Conservation (phyloP, 108 stramenopile species). For the Pseudonitzschia pungens region DNA sequence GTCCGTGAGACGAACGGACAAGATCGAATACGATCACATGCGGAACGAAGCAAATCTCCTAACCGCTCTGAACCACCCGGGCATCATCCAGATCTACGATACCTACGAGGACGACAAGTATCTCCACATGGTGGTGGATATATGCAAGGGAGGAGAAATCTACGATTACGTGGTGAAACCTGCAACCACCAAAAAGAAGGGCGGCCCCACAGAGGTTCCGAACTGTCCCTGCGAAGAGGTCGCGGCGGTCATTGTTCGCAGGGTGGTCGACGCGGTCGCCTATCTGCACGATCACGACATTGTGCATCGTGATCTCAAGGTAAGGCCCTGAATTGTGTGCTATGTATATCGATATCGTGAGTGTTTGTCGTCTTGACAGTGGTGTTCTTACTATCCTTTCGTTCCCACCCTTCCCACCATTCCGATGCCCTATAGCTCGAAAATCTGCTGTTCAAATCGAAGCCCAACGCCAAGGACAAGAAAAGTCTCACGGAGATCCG, state of each 20-base stretch:
- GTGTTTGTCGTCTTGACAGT: not conserved
- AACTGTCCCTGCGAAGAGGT: slow-evolving; percentile 49
- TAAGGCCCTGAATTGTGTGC: not conserved
- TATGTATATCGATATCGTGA: not conserved
- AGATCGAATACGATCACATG: slow-evolving; percentile 17
- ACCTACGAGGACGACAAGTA: slow-evolving; percentile 70
- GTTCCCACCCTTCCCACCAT: not conserved
- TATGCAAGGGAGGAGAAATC: slow-evolving; percentile 81
- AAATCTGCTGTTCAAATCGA: slow-evolving; percentile 70
- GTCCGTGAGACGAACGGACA: slow-evolving; percentile 38
- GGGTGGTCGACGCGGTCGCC: slow-evolving; percentile 60
- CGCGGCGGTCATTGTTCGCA: slow-evolving; percentile 45
- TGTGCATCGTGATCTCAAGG: slow-evolving; percentile 57
- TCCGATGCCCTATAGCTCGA: slow-evolving; percentile 67
- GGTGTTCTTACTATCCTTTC: not conserved
- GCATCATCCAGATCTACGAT: slow-evolving; percentile 74
- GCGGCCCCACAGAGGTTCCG: not conserved
- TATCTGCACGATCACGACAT: slow-evolving; percentile 71
- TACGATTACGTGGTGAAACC: slow-evolving; percentile 65
- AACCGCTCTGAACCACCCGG: slow-evolving; percentile 57
- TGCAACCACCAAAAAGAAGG: not conserved
- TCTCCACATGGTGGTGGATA: slow-evolving; percentile 79
- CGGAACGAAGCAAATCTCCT: slow-evolving; percentile 49
- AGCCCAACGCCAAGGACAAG: slow-evolving; percentile 22
- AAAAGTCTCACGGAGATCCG: slow-evolving; percentile 24